Evolutionary conservation across 139 green algal genomes (phyloP).

Genomic region (Spirogloea muscicola): DNA sequence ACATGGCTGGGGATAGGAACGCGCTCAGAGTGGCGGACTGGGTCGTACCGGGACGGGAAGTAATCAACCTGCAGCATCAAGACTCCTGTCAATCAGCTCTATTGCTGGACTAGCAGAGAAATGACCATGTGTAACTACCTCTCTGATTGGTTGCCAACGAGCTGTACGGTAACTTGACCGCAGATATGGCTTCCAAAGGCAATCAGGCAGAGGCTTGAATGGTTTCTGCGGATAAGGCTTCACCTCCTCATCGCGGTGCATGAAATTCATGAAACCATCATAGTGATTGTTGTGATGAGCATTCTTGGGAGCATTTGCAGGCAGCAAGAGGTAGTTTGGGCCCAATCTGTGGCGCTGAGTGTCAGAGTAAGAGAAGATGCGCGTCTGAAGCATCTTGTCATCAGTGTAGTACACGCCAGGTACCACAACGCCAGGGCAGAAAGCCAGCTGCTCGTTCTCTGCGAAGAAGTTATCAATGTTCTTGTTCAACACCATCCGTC

Average conservation of each 20-base stretch:
- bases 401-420: constrained; percentile 82
- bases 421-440: constrained; percentile 73
- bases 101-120: too few relatives aligned
- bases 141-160: too few relatives aligned
- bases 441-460: constrained; percentile 81
- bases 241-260: constrained; percentile 81
- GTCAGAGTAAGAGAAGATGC: constrained; percentile 79
- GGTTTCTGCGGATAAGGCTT: too few relatives aligned
- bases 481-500: constrained; percentile 78
- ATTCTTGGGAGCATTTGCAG: constrained; percentile 46
- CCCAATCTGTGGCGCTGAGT: constrained; percentile 89
- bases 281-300: constrained; percentile 85
- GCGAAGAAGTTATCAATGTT: constrained; percentile 88
- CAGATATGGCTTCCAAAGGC: too few relatives aligned
- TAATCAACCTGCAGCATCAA: constrained; percentile 90
- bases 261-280: constrained; percentile 96
- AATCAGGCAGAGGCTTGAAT: too few relatives aligned
- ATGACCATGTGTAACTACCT: too few relatives aligned
- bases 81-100: too few relatives aligned
- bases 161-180: too few relatives aligned
- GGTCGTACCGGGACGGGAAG: constrained; percentile 88
- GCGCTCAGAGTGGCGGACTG: constrained; percentile 70
- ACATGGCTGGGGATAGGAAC: constrained; percentile 57
- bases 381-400: constrained; percentile 95
- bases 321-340: constrained; percentile 84